Percentiles rank a stretch among this genome's conserved stretches.
phyloP scores from a whole-genome alignment of 75 land plant genomes.

The Pseudotsuga menziesii region DNA sequence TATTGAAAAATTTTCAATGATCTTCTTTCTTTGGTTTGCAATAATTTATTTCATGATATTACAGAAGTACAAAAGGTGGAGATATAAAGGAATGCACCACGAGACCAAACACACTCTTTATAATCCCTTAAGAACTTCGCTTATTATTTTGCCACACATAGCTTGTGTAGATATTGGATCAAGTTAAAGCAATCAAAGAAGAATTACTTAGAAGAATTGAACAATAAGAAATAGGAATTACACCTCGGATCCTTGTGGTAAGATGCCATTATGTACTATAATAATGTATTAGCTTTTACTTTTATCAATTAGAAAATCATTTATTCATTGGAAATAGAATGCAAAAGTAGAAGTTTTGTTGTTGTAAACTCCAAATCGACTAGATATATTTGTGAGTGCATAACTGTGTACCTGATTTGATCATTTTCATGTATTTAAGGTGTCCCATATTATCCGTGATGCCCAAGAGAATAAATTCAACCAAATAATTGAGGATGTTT shows the following conservation, averaged over 20 bases:
- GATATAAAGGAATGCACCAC: not conserved
- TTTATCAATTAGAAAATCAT: not conserved
- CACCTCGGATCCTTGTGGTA: constrained; percentile 59
- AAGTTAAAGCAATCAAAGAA: constrained; percentile 58
- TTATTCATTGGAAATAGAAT: not conserved
- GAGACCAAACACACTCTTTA: not conserved
- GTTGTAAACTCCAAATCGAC: not conserved
- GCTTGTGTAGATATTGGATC: constrained; percentile 76
- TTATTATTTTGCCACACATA: constrained; percentile 10
- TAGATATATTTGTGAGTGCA: not conserved
- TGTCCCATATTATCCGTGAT: constrained; percentile 62
- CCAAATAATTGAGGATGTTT: constrained; percentile 47
- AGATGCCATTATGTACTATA: not conserved
- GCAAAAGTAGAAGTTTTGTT: not conserved
- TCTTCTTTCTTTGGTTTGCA: not conserved
- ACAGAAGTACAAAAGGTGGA: not conserved
- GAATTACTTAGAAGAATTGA: constrained; percentile 51
- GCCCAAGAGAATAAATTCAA: constrained; percentile 55
- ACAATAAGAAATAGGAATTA: constrained; percentile 55
- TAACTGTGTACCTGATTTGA: not conserved
- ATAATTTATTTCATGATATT: not conserved
- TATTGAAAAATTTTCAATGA: not conserved
- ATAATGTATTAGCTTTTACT: not conserved
- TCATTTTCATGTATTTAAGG: constrained; percentile 22
- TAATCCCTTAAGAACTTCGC: not conserved